A percentile compares a stretch with the other conserved stretches of the same genome.
Evolutionary conservation across 2,329 filamentous ascomycete genomes (phyloP).

Genomic region (Cladophialophora exuberans): DNA sequence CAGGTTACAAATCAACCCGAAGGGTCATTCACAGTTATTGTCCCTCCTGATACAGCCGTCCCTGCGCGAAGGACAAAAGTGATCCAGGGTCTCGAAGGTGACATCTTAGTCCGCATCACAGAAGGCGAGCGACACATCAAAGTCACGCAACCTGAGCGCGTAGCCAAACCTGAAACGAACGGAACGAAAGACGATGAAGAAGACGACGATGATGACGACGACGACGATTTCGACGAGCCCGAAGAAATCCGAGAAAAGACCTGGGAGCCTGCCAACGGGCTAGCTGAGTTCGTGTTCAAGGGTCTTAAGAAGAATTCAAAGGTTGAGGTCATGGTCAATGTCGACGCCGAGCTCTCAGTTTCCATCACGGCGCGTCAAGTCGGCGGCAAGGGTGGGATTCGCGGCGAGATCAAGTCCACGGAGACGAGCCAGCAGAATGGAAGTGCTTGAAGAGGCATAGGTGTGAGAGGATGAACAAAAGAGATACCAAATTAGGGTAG

Average conservation of each 20-base stretch:
- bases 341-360: conserved; percentile 76
- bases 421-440: conserved; percentile 41
- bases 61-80: conserved; percentile 84
- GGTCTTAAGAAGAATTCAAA: conserved; percentile 85
- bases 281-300: conserved; percentile 84
- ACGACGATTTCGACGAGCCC: conserved; percentile 73
- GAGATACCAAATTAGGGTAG: too few species aligned
- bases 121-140: conserved; percentile 93
- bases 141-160: conserved; percentile 83
- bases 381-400: conserved; percentile 81
- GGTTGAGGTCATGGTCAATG: conserved; percentile 91
- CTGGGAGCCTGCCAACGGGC: conserved; percentile 81
- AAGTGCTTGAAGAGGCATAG: conserved; percentile 30
- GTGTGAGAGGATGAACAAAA: neutral
- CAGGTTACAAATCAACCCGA: conserved; percentile 26
- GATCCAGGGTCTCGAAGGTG: conserved; percentile 76
- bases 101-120: conserved; percentile 83
- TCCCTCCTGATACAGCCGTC: conserved; percentile 84
- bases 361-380: conserved; percentile 83
- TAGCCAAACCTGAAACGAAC: conserved; percentile 65
- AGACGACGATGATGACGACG: conserved; percentile 65
- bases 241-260: conserved; percentile 88
- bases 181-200: conserved; percentile 63
- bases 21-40: conserved; percentile 74
- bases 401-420: conserved; percentile 60